These are phyloP conservation scores for Sporodiniella umbellata DNA, from an alignment of 371 early-diverging fungal species.

Conservation along the genomic window DNA sequence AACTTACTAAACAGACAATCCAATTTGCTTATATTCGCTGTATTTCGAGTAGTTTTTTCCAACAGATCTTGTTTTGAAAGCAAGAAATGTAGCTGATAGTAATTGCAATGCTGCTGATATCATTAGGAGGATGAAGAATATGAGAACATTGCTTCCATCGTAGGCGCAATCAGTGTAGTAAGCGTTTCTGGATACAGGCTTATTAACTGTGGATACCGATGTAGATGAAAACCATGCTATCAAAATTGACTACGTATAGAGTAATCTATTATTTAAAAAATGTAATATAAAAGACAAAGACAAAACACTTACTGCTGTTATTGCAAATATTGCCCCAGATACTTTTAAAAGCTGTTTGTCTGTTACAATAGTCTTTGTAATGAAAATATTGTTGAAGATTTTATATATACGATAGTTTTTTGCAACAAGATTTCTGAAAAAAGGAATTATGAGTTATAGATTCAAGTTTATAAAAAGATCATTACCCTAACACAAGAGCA, in stretches of 20 bases:
- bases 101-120: conserved; percentile 36
- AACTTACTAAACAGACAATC: conserved; percentile 58
- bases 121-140: conserved; percentile 32
- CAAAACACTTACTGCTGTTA: conserved; percentile 46
- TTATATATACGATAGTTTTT: conserved; percentile 60
- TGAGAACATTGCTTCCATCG: conserved; percentile 24
- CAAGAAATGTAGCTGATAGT: conserved; percentile 48
- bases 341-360: conserved; percentile 53
- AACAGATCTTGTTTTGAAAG: conserved; percentile 53
- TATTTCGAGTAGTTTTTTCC: conserved; percentile 50
- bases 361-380: conserved; percentile 51
- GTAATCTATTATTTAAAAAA: background rate
- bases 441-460: conserved; percentile 8
- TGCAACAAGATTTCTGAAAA: conserved; percentile 43
- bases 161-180: conserved; percentile 47
- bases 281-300: too few relatives aligned
- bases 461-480: too few relatives aligned
- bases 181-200: conserved; percentile 32
- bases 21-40: conserved; percentile 59
- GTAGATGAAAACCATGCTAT: conserved; percentile 37
- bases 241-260: conserved; percentile 46
- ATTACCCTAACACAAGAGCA: conserved; percentile 42
- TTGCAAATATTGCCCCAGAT: conserved; percentile 46
- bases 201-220: conserved; percentile 21
- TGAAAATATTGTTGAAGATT: conserved; percentile 61